Conservation (phyloP, 2,329 filamentous ascomycete species). For the Botrytis byssoidea region DNA sequence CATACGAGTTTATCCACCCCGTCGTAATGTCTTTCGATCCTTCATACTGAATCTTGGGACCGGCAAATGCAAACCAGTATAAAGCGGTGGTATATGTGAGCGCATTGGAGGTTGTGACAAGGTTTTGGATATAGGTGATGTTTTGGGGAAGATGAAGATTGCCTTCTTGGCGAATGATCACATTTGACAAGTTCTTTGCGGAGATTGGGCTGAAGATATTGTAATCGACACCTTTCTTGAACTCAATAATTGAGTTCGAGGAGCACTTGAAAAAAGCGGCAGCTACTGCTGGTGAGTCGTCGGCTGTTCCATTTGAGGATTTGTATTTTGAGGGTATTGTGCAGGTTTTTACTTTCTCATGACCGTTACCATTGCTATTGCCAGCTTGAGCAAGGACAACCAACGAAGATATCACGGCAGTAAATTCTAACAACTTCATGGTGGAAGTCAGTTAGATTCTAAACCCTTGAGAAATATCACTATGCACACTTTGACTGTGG, state of each 20-base stretch:
- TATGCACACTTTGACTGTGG: background rate
- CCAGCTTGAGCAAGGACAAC: background rate
- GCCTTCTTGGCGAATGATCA: constrained; percentile 45
- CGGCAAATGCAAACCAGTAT: constrained; percentile 43
- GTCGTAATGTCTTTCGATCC: constrained; percentile 41
- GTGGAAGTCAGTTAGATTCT: background rate
- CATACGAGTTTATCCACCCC: constrained; percentile 49
- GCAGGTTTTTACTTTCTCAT: constrained; percentile 19
- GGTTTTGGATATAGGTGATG: constrained; percentile 41
- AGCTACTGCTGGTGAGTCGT: constrained; percentile 44
- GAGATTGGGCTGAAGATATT: constrained; percentile 44
- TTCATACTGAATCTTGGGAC: constrained; percentile 38
- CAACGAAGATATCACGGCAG: background rate
- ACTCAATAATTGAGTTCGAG: constrained; percentile 40
- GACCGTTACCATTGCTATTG: background rate
- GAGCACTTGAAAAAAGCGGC: constrained; percentile 42
- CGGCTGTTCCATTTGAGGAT: constrained; percentile 41
- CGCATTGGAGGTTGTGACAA: constrained; percentile 39
- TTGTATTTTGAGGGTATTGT: constrained; percentile 22
- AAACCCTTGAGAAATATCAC: background rate
- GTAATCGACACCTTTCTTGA: constrained; percentile 44
- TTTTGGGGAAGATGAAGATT: constrained; percentile 46
- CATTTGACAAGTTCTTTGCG: constrained; percentile 44
- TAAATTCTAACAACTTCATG: background rate
- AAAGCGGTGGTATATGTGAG: constrained; percentile 35